These are phyloP conservation scores for Calvatia gigantea DNA, from an alignment of 768 basidiomycete species.

Conservation along the genomic window DNA sequence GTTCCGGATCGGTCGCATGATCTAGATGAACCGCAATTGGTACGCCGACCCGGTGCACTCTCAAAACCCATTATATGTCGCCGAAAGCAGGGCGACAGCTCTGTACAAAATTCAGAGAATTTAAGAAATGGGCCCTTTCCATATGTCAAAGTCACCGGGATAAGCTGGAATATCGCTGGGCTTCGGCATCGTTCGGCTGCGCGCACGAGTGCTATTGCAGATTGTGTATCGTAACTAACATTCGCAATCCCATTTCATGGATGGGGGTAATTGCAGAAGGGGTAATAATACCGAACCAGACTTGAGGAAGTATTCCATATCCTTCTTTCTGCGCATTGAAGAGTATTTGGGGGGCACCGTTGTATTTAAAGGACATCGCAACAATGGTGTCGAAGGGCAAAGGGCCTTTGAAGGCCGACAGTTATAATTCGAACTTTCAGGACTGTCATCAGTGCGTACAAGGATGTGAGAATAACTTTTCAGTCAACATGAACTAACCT, in stretches of 20 bases:
- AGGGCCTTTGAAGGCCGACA: no score
- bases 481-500: no score
- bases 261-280: not conserved
- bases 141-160: constrained; percentile 42
- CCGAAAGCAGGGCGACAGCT: not conserved
- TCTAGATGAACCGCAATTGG: constrained; percentile 47
- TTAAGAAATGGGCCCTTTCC: constrained; percentile 42
- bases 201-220: constrained; percentile 41
- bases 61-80: constrained; percentile 11
- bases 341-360: constrained; percentile 39
- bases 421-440: no score
- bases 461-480: no score
- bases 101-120: constrained; percentile 39
- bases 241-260: not conserved
- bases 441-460: no score
- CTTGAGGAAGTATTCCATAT: constrained; percentile 42
- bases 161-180: constrained; percentile 43
- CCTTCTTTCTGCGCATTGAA: constrained; percentile 35
- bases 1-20: constrained; percentile 43
- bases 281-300: constrained; percentile 27
- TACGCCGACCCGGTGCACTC: constrained; percentile 42
- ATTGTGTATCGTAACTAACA: constrained; percentile 41
- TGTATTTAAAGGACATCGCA: constrained; percentile 28
- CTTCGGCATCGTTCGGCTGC: constrained; percentile 43
- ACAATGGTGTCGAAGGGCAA: no score